Percentiles rank a stretch among this genome's conserved stretches.
phyloP scores from a whole-genome alignment of 2,329 filamentous ascomycete genomes.

The Ophiobolus disseminans region DNA sequence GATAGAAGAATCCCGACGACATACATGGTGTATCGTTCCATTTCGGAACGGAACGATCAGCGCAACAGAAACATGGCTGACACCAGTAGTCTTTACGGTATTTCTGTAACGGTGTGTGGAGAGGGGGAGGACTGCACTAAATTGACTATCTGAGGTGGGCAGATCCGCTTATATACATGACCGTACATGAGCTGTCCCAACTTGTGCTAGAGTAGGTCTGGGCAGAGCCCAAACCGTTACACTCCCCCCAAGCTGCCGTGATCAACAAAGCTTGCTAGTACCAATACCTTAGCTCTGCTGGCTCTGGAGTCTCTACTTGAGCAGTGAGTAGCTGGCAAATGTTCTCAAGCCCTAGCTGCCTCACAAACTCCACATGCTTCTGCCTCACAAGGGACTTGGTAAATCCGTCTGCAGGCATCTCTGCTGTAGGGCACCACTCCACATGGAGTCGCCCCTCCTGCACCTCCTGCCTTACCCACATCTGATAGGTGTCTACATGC shows the following conservation, averaged over 20 bases:
- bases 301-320: background rate
- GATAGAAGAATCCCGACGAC: too few species aligned
- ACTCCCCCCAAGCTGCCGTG: background rate
- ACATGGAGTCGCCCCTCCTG: background rate
- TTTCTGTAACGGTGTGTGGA: too few species aligned
- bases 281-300: background rate
- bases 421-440: background rate
- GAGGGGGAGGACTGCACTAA: too few species aligned
- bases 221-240: too few species aligned
- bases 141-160: too few species aligned
- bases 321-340: conserved; percentile 1
- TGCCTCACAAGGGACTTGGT: conserved; percentile 1
- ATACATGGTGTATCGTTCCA: too few species aligned
- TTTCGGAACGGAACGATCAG: too few species aligned
- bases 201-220: too few species aligned
- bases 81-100: too few species aligned
- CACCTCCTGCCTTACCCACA: background rate
- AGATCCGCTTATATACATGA: too few species aligned
- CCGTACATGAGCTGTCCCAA: too few species aligned
- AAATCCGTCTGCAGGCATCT: background rate
- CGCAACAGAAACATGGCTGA: too few species aligned
- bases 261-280: conserved; percentile 3
- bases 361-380: background rate
- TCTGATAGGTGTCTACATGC: background rate
- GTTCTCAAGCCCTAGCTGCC: conserved; percentile 1